Base-by-base conservation (phyloP, 805 yeast species). In the Lachancea fermentati region DNA sequence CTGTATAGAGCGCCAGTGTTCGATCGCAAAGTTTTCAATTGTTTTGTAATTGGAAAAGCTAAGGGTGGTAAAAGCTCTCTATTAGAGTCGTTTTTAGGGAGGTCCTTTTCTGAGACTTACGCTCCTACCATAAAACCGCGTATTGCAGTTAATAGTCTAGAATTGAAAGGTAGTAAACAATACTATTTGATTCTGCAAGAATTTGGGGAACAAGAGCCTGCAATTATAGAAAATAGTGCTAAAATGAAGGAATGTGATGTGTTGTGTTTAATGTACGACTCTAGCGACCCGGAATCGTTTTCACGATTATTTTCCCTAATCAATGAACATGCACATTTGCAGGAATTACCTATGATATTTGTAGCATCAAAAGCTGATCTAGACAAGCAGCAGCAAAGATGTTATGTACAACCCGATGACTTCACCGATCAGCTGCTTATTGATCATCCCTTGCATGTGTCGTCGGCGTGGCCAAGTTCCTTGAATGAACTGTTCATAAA, bases 331-430 rank as follows among this genome's bases (percentile, higher is more conserved):
- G 75, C 79, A 2, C 65, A 68, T 24, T 63, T 81, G 14, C 75
- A 81, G 49, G 72, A 73, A 38, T 64, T 93, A 2, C 99, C 99
- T 0, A 74, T 82, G 3, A 79, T 93, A 0, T 85, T 81, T 54
- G 97, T 89, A 1, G 98, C 96, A 0, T 66, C 89, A 26, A 93
- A 93, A 56, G 97, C 98, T 0, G 99, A 93, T 62, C 68, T 87
- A 28, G 99, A 93, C 60, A 79, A 94, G 50, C 97, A 89, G 57
- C 97, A 91, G 55, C 99, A 93, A 55, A 63, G 98, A 28, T 78
- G 82, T 29, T 85, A 77, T 41, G 66, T 73, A 4, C 96, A 86
- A 55, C 98, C 99, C 0, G 97, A 93, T 50, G 81, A 78, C 19
- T 88, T 80, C 54, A 81, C 96, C 0, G 68, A 85, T 19, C 70